A percentile compares a stretch with the other conserved stretches of the same genome.
Evolutionary conservation across 768 basidiomycete genomes (phyloP).

Genomic region (Xerocomus potaroensis): DNA sequence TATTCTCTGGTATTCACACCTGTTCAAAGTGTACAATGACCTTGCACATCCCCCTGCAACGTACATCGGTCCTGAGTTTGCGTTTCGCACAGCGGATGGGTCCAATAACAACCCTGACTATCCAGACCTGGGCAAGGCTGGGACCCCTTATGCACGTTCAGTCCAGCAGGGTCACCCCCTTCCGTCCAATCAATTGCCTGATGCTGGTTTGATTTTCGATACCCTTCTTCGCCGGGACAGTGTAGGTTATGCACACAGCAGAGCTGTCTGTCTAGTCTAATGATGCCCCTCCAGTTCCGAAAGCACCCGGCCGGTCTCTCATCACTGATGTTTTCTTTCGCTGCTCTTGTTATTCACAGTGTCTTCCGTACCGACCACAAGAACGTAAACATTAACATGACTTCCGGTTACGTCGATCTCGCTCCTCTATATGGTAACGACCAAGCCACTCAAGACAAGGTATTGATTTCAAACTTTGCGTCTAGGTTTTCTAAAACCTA

Average conservation of each 20-base stretch:
- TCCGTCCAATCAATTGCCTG: constrained; percentile 66
- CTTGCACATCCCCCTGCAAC: constrained; percentile 76
- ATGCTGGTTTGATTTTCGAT: constrained; percentile 78
- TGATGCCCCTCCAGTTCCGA: constrained; percentile 47
- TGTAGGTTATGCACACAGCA: constrained; percentile 31
- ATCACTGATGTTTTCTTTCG: constrained; percentile 76
- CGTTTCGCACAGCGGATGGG: constrained; percentile 75
- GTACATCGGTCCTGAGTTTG: constrained; percentile 55
- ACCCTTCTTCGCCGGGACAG: constrained; percentile 68
- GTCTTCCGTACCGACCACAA: constrained; percentile 79
- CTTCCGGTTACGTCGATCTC: constrained; percentile 84
- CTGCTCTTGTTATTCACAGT: constrained; percentile 80
- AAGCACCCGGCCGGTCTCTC: constrained; percentile 78
- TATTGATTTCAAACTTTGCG: constrained; percentile 30
- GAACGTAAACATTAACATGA: constrained; percentile 70
- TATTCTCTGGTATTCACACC: too few species aligned
- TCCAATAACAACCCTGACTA: constrained; percentile 65
- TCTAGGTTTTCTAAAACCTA: neutral
- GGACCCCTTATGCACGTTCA: constrained; percentile 76
- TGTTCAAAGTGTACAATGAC: constrained; percentile 67
- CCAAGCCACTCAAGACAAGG: constrained; percentile 52
- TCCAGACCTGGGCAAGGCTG: constrained; percentile 75
- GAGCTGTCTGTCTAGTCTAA: neutral
- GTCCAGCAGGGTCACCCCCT: constrained; percentile 68
- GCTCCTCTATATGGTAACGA: constrained; percentile 79